Evolutionary conservation across 2,329 filamentous ascomycete species (phyloP), one percentile per base, ranked within the genome.

Genomic region (Ophiostoma ips): DNA sequence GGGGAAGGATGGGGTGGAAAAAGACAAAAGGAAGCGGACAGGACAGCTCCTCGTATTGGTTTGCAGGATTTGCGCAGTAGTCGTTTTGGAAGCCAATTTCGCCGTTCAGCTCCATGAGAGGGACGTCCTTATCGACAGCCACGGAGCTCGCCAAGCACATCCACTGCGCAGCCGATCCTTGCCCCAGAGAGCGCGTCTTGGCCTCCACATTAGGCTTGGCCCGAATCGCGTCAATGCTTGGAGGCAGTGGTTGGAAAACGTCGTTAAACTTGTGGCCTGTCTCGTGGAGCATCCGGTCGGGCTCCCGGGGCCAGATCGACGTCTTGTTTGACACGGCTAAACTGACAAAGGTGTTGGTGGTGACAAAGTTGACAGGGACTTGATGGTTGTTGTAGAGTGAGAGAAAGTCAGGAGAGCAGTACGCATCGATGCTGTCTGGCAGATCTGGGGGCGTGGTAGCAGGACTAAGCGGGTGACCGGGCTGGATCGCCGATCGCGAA

Each of bases 1-100:
- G 76, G 0, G 90, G 90, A 9, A 96, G 77, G 52, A 82, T 75
- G 1, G 88, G 87, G 60, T 94, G 89, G 65, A 96, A 90, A 62
- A 89, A 87, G 21, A 90, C 84, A 58, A 88, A 88, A 1, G 85
- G 85, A 2, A 80, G 66, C 3, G 79, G 77, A 3, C 75, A 77
- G 13, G 71, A 75, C 11, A 85, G 65, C 48, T 84, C 81, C 33
- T 74, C 68, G 81, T 82, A 88, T 9, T 79, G 71, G 57, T 84
- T 87, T 30, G 72, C 71, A 1, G 75, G 68, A 49, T 84, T 75
- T 11, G 74, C 70, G 56, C 80, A 86, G 57, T 88, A 88, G 52
- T 83, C 76, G 46, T 80, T 79, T 57, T 88, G 79, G 55, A 84
- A 78, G 2, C 83, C 83, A 45, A 89, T 79, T 57, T 82, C 76